Evolutionary conservation across 331 rosid genomes (phyloP).

Genomic region (Quercus phellos): DNA sequence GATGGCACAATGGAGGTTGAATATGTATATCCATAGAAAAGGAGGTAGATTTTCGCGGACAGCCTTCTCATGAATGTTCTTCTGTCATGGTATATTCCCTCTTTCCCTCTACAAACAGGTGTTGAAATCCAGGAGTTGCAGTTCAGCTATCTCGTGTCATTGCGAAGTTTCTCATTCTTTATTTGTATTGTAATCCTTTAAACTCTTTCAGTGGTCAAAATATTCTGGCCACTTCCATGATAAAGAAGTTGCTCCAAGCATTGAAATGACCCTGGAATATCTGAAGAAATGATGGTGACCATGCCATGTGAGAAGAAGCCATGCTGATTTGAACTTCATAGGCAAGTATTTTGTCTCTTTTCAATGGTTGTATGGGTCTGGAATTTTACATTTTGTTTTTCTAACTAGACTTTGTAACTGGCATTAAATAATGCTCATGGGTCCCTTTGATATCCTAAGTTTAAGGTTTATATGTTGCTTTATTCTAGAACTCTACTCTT

Average conservation of each 20-base stretch:
- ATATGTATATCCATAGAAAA: constrained; percentile 6
- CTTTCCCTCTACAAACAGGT: constrained; percentile 8
- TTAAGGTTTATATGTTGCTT: constrained; percentile 31
- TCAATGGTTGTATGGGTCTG: constrained; percentile 35
- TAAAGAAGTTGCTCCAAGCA: constrained; percentile 20
- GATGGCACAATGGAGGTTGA: constrained; percentile 17
- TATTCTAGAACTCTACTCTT: background rate
- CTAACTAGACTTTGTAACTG: constrained; percentile 17
- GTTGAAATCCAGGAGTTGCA: constrained; percentile 21
- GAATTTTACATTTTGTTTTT: constrained; percentile 17
- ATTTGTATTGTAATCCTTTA: constrained; percentile 27
- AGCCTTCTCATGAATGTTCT: background rate
- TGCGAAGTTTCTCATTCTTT: constrained; percentile 23
- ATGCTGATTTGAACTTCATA: constrained; percentile 41
- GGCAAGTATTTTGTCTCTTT: constrained; percentile 64
- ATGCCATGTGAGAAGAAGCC: constrained; percentile 28
- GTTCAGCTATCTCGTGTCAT: constrained; percentile 25
- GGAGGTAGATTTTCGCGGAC: constrained; percentile 16
- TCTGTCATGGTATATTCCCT: constrained; percentile 10
- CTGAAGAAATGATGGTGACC: constrained; percentile 35
- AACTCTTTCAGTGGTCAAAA: constrained; percentile 24
- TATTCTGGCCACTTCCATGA: constrained; percentile 3
- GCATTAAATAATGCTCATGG: constrained; percentile 31
- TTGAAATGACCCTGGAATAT: constrained; percentile 31
- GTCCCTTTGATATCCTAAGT: constrained; percentile 35